phyloP scores from a whole-genome alignment of 1,284 basidiomycete species.

The Cryptococcus jaspeensis region DNA sequence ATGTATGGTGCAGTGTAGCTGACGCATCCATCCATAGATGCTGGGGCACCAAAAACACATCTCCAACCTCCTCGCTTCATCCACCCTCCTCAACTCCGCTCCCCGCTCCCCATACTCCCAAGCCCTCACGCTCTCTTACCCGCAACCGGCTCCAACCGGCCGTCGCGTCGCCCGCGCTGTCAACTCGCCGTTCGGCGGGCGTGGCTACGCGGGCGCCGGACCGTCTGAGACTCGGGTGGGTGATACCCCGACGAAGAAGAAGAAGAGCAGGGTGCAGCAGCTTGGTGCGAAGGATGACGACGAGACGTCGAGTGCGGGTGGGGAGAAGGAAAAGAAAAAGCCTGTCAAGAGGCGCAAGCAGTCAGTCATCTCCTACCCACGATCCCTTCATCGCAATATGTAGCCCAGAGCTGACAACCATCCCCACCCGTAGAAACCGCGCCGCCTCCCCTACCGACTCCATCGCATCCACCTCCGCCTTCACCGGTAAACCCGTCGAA shows the following conservation, averaged over 20 bases:
- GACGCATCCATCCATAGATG: conserved; percentile 53
- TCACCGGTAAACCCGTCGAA: conserved; percentile 33
- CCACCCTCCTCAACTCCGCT: conserved; percentile 53
- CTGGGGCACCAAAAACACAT: conserved; percentile 71
- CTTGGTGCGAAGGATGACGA: conserved; percentile 40
- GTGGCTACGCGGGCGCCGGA: conserved; percentile 14
- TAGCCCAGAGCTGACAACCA: too few species aligned
- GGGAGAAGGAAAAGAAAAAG: conserved; percentile 38
- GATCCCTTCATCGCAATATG: not conserved
- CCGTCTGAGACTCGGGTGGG: conserved; percentile 19
- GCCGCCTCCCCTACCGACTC: conserved; percentile 46
- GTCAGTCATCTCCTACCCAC: conserved; percentile 26
- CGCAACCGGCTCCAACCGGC: conserved; percentile 57
- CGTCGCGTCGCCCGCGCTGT: conserved; percentile 38
- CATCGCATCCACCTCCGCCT: conserved; percentile 39
- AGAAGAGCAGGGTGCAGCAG: conserved; percentile 40
- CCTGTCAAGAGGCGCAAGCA: conserved; percentile 40
- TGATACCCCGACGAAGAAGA: conserved; percentile 45
- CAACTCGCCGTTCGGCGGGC: conserved; percentile 40
- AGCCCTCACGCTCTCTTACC: conserved; percentile 61
- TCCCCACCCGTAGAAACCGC: conserved; percentile 23
- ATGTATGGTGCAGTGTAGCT: not conserved
- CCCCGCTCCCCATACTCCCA: conserved; percentile 57
- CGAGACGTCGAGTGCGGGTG: conserved; percentile 39
- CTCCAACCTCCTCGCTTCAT: conserved; percentile 42